Base-by-base conservation (phyloP, 2,329 filamentous ascomycete genomes). In the Cladosporium sp. region DNA sequence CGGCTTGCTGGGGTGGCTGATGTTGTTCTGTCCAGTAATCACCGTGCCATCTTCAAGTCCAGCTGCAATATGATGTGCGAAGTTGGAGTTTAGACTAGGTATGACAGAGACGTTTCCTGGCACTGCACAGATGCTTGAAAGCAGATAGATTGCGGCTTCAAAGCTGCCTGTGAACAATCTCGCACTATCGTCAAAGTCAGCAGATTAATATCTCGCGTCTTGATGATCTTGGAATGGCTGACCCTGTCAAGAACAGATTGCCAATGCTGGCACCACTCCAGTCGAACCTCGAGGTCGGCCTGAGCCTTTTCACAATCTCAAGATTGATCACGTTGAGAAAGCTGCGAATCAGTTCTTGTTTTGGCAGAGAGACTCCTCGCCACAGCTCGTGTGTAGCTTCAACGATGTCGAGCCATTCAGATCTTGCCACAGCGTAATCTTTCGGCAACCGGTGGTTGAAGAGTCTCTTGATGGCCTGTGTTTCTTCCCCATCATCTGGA, bases 31-130 rank as follows among this genome's bases (percentile, higher is more conserved):
- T 0, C 92, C 92, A 0, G 87, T 87, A 61, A 97, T 95, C 22
- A 86, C 74, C 0, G 81, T 83, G 7, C 87, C 89, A 66, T 95
- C 82, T 14, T 76, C 74, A 0, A 97, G 77, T 0, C 87, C 86
- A 2, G 90, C 92, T 5, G 87, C 89, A 60, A 97, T 97, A 70
- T 97, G 92, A 63, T 95, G 88, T 0, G 89, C 89, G 73, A 96
- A 96, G 68, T 95, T 97, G 57, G 87, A 90, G 74, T 95, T 95
- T 61, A 97, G 88, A 3, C 88, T 89, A 0, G 92, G 93, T 13
- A 97, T 82, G 0, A 96, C 89, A 0, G 83, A 79, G 5, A 93
- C 83, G 48, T 83, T 78, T 9, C 82, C 78, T 0, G 89, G 86
- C 0, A 97, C 86, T n/a, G 82, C 83, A 64, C 91, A 95, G 58